phyloP scores from a whole-genome alignment of 495 filamentous ascomycete genomes.

The Talaromyces liani region DNA sequence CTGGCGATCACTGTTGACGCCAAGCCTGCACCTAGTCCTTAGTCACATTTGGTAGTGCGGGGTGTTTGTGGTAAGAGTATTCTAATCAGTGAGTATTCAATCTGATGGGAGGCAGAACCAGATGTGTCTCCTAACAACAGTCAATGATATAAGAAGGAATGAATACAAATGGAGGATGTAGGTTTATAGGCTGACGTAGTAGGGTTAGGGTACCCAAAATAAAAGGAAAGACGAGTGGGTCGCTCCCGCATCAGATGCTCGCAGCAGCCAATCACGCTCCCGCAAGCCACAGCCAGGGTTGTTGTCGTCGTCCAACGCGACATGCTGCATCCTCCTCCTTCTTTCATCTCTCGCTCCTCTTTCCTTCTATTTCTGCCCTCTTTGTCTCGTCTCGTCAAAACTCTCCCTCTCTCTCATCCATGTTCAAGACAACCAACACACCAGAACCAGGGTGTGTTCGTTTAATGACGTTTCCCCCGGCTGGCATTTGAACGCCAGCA shows the following conservation, averaged over 20 bases:
- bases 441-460: neutral
- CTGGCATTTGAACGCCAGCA: constrained; percentile 5
- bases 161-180: neutral
- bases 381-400: neutral
- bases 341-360: neutral
- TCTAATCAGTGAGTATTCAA: neutral
- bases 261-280: neutral
- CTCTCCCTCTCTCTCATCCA: neutral
- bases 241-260: neutral
- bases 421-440: neutral
- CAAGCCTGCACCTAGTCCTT: neutral
- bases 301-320: constrained; percentile 1
- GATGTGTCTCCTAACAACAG: too few relatives aligned
- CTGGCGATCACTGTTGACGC: neutral
- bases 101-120: too few relatives aligned
- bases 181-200: neutral
- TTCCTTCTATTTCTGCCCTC: neutral
- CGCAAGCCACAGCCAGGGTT: neutral
- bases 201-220: neutral
- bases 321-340: neutral
- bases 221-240: neutral
- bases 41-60: neutral
- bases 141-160: too few relatives aligned
- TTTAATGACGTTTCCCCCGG: constrained; percentile 3
- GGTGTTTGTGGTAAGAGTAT: neutral